Conservation (phyloP, 345 rosid species). For the Boechera stricta region DNA sequence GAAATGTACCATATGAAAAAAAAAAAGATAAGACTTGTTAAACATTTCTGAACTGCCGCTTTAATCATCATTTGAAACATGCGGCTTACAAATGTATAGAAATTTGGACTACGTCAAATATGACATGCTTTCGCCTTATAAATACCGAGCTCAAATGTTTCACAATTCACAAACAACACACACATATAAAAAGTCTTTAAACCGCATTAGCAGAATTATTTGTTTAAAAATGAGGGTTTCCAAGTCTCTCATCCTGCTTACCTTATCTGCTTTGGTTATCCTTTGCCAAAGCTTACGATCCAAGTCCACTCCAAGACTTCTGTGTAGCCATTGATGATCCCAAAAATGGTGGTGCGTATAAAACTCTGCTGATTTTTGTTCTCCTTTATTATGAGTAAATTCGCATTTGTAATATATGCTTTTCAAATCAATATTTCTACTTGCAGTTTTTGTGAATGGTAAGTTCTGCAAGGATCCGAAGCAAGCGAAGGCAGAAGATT, state of each 20-base stretch:
- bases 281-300: constrained; percentile 18
- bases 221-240: constrained; percentile 13
- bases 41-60: constrained; percentile 18
- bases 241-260: not conserved
- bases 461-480: constrained; percentile 36
- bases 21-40: too few species aligned
- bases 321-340: constrained; percentile 19
- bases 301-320: constrained; percentile 38
- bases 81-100: not conserved
- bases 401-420: not conserved
- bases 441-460: constrained; percentile 43
- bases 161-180: constrained; percentile 22
- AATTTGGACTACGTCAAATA: constrained; percentile 24
- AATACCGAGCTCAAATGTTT: not conserved
- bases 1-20: too few species aligned
- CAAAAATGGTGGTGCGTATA: constrained; percentile 27
- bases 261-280: not conserved
- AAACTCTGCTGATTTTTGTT: not conserved
- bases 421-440: not conserved
- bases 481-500: constrained; percentile 32
- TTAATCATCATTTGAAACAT: not conserved
- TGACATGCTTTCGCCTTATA: not conserved
- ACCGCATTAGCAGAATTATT: not conserved
- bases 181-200: not conserved
- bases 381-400: not conserved